Base-by-base conservation (phyloP, 2,329 filamentous ascomycete genomes). In the Pyrenophora tritici-repentis region DNA sequence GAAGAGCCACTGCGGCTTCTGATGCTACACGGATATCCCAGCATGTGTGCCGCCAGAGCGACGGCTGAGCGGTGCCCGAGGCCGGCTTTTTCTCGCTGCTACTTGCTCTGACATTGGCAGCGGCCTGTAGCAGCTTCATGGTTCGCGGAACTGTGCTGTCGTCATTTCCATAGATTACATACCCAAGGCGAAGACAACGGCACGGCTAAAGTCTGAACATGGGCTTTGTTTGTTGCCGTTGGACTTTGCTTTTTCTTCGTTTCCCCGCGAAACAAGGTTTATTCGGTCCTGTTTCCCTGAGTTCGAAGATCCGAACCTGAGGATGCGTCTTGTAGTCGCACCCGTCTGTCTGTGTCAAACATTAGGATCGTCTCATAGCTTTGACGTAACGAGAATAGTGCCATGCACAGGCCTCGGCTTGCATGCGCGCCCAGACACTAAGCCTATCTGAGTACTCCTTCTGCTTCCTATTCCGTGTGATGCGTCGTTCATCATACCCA, bases 281-380 rank as follows among this genome's bases (percentile, higher is more conserved):
- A 22, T 26, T 31, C 37, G 37, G 48, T n/a, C 42, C 36, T 42
- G 18, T 14, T 33, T 12, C 38, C 32, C 32, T 20, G 36, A 10
- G 20, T 13, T 29, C 13, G 16, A 39, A 29, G 18, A 41, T 42
- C 36, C 31, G 24, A 50, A 24, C 18, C 17, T 16, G 22, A 47
- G 31, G 42, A 32, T 33, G 26, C 16, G 42, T 16, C 7, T 32
- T 16, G 13, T 7, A 17, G 8, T 18, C 2, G 13, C 16, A 16
- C 8, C 34, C 34, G 16, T 18, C n/a, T 18, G 34, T 36, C 34
- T 9, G 34, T 18, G 12, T 20, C 31, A 17, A 24, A 45, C 37
- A 45, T 45, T 45, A 24, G 9, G 42, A 45, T 45, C 42, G 42
- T 45, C 42, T 38, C 26, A 10, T 4, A 29, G 12, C 26, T 9